A percentile compares a stretch with the other conserved stretches of the same genome.
phyloP scores from a whole-genome alignment of 176 grass and related monocot genomes.

The Musa beccarii region DNA sequence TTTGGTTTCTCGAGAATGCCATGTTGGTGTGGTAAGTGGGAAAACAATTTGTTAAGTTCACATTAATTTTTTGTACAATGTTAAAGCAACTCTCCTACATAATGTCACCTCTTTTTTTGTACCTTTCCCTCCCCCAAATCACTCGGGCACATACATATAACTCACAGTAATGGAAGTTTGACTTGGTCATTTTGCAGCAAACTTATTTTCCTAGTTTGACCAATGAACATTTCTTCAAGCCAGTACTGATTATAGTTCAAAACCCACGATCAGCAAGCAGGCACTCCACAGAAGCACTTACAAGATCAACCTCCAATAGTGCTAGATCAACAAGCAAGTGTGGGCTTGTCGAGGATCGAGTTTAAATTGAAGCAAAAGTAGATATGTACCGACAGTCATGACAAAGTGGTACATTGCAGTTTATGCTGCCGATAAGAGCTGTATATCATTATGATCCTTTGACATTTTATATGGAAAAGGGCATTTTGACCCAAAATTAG shows the following conservation, averaged over 20 bases:
- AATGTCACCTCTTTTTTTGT: background rate
- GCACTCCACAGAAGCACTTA: background rate
- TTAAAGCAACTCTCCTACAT: background rate
- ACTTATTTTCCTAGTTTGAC: slow-evolving; percentile 9
- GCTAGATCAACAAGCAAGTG: background rate
- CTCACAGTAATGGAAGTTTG: background rate
- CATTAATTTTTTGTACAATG: no score
- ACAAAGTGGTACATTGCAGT: no score
- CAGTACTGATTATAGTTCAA: slow-evolving; percentile 14
- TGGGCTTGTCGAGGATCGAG: background rate
- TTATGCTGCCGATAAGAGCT: no score
- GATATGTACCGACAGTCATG: no score
- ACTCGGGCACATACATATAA: background rate
- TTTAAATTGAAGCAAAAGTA: background rate
- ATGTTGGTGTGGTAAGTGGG: slow-evolving; percentile 74
- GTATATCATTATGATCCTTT: no score
- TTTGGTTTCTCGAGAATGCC: slow-evolving; percentile 80
- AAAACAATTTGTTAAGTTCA: background rate
- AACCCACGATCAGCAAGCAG: slow-evolving; percentile 8
- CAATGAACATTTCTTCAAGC: background rate
- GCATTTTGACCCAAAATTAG: no score
- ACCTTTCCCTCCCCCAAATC: background rate
- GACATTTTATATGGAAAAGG: no score
- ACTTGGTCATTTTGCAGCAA: slow-evolving; percentile 11
- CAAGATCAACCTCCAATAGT: background rate